phyloP scores from a whole-genome alignment of 148 eudicot genomes.

The Bassia scoparia region DNA sequence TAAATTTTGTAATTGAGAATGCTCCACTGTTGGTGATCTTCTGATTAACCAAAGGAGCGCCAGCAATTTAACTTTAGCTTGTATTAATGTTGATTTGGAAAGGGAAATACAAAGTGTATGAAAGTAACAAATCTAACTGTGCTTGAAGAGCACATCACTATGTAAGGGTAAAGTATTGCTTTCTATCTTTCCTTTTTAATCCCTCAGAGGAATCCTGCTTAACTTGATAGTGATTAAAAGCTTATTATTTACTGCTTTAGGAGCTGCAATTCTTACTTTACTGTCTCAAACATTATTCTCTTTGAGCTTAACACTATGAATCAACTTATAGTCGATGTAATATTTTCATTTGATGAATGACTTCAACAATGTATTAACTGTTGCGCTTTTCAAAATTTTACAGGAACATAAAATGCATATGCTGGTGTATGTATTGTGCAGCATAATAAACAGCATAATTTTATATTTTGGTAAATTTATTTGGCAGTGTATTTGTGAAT shows the following conservation, averaged over 20 bases:
- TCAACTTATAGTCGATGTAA: too few relatives aligned
- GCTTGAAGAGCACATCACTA: neutral
- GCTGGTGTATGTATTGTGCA: too few relatives aligned
- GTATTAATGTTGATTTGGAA: neutral
- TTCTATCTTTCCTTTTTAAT: neutral
- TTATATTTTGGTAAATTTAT: too few relatives aligned
- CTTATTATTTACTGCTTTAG: neutral
- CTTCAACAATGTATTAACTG: neutral
- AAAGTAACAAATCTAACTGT: neutral
- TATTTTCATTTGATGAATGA: neutral
- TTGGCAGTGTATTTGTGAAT: too few relatives aligned
- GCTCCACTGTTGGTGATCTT: neutral
- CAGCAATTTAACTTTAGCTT: neutral
- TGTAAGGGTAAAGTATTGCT: neutral
- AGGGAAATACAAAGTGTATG: neutral
- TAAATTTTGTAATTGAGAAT: conserved; percentile 3
- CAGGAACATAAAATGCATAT: too few relatives aligned
- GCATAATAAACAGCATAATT: too few relatives aligned
- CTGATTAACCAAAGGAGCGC: neutral
- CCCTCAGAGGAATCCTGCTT: neutral
- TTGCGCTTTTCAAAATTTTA: neutral
- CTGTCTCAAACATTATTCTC: neutral
- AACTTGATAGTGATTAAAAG: neutral
- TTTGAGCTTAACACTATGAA: too few relatives aligned
- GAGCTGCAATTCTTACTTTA: neutral